Evolutionary conservation across 495 filamentous ascomycete genomes (phyloP).

Genomic region (Alectoria sarmentosa): DNA sequence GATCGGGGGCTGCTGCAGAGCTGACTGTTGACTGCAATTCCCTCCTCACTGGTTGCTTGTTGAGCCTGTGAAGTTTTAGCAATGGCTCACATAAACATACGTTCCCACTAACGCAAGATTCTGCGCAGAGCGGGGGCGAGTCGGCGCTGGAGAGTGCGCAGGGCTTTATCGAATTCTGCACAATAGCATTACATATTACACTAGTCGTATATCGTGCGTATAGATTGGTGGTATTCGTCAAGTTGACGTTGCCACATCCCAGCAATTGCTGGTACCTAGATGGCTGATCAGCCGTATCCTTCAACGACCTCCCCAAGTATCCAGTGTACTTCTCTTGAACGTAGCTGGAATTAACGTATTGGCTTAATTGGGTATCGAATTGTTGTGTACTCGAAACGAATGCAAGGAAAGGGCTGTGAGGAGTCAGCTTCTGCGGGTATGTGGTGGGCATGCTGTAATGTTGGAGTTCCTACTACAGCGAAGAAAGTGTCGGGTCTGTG

Average conservation of each 20-base stretch:
- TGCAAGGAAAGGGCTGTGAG: conserved; percentile 72
- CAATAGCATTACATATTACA: conserved; percentile 87
- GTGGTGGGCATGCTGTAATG: not conserved
- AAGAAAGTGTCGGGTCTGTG: conserved; percentile 54
- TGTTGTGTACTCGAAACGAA: conserved; percentile 65
- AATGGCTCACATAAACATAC: not conserved
- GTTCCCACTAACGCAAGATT: conserved; percentile 66
- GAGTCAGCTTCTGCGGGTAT: conserved; percentile 27
- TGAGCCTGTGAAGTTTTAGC: conserved; percentile 52
- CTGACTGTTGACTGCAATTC: conserved; percentile 64
- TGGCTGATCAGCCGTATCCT: conserved; percentile 23
- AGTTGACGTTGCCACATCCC: conserved; percentile 71
- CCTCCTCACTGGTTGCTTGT: conserved; percentile 80
- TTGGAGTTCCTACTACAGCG: conserved; percentile 60
- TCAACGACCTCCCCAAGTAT: not conserved
- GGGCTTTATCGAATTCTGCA: conserved; percentile 76
- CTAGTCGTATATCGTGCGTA: conserved; percentile 94
- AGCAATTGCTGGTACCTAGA: conserved; percentile 66
- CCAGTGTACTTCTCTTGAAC: conserved; percentile 63
- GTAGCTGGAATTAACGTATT: conserved; percentile 69
- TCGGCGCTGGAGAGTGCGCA: conserved; percentile 59
- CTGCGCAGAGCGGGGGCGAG: conserved; percentile 77
- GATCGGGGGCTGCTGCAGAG: conserved; percentile 59
- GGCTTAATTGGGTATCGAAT: conserved; percentile 70
- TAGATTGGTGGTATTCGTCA: conserved; percentile 70